These are phyloP conservation scores for Dryas octopetala DNA, from an alignment of 306 rosid genomes.

Conservation along the genomic window DNA sequence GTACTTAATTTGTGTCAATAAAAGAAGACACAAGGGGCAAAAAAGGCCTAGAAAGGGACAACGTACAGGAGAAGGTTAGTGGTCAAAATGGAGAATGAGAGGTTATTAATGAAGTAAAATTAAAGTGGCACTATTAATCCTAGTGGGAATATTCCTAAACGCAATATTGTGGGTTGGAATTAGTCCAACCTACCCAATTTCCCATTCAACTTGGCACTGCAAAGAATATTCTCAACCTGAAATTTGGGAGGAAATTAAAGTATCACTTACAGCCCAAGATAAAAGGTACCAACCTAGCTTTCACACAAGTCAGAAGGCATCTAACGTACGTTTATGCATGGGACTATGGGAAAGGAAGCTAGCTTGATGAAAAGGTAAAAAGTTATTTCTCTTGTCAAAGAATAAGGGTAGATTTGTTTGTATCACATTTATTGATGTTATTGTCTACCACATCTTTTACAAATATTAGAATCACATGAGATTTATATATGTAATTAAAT, in stretches of 20 bases:
- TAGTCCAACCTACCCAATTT: constrained; percentile 7
- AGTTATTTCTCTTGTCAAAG: no score
- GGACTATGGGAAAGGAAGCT: not conserved
- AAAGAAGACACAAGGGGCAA: not conserved
- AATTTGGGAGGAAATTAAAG: constrained; percentile 25
- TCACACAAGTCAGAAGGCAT: not conserved
- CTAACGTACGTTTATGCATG: not conserved
- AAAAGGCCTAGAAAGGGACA: not conserved
- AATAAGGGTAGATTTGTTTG: no score
- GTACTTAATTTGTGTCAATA: not conserved
- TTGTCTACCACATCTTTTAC: no score
- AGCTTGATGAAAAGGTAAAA: constrained; percentile 2
- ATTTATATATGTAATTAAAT: no score
- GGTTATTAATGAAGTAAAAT: constrained; percentile 7
- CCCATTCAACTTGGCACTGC: not conserved
- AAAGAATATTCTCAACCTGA: constrained; percentile 41
- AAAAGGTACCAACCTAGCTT: not conserved
- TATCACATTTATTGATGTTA: no score
- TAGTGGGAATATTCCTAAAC: not conserved
- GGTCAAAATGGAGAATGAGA: not conserved
- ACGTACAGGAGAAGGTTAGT: not conserved
- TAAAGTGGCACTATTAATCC: not conserved
- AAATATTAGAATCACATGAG: no score
- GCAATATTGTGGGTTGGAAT: constrained; percentile 2
- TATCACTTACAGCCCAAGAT: constrained; percentile 34